phyloP scores from a whole-genome alignment of 1,139 yeast species.

The Zhuliangozyma blackwelliae region DNA sequence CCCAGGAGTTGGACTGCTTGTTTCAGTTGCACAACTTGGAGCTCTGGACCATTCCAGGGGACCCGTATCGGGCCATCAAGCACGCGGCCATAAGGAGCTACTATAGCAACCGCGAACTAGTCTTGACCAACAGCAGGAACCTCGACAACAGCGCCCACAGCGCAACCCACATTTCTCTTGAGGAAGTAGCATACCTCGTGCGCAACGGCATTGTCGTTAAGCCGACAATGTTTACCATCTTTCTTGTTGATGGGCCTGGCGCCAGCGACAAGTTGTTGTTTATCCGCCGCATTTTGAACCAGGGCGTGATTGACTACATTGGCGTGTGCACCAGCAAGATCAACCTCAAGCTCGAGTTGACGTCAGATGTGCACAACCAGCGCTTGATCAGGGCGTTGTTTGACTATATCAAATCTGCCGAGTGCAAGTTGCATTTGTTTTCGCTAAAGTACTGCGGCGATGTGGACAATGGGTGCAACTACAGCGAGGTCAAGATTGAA shows the following conservation, averaged over 20 bases:
- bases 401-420: not conserved
- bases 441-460: slow-evolving; percentile 3
- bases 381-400: not conserved
- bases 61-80: too few species aligned
- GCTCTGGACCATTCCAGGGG: too few species aligned
- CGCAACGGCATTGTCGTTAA: not conserved
- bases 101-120: too few species aligned
- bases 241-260: not conserved
- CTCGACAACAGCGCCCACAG: too few species aligned
- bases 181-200: not conserved
- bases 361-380: not conserved
- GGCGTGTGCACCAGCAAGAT: not conserved
- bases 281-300: not conserved
- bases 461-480: not conserved
- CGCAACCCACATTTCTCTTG: not conserved
- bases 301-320: not conserved
- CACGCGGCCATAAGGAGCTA: too few species aligned
- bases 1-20: slow-evolving; percentile 13
- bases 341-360: slow-evolving; percentile 1
- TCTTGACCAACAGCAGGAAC: too few species aligned
- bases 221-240: slow-evolving; percentile 1
- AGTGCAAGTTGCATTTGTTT: slow-evolving; percentile 1
- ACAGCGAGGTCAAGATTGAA: slow-evolving; percentile 3
- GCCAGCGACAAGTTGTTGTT: slow-evolving; percentile 1
- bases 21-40: slow-evolving; percentile 11